Conservation (phyloP, 148 eudicot genomes). For the Drosera capensis region DNA sequence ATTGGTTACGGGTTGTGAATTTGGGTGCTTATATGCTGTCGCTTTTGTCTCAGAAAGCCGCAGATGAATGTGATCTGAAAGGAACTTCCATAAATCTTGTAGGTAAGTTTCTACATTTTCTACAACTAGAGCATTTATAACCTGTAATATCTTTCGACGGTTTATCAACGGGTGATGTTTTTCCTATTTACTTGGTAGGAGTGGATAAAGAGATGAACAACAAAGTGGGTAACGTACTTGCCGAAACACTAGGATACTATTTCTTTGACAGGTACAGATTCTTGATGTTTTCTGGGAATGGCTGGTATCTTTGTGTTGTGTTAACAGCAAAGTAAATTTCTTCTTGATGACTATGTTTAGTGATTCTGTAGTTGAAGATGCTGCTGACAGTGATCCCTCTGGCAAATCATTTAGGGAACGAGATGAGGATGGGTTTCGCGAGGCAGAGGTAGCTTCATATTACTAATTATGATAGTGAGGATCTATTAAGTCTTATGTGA, state of each 20-base stretch:
- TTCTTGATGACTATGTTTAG: slow-evolving; percentile 18
- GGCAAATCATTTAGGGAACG: slow-evolving; percentile 47
- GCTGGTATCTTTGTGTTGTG: neutral
- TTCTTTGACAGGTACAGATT: slow-evolving; percentile 67
- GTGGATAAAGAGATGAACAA: slow-evolving; percentile 45
- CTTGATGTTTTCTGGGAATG: neutral
- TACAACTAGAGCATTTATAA: slow-evolving; percentile 1
- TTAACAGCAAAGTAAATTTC: neutral
- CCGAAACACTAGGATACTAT: slow-evolving; percentile 62
- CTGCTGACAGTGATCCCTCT: slow-evolving; percentile 44
- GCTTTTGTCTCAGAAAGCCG: no score
- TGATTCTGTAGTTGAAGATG: slow-evolving; percentile 79
- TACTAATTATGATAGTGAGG: no score
- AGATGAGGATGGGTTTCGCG: slow-evolving; percentile 56
- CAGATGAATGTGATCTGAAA: slow-evolving; percentile 53
- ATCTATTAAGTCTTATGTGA: no score
- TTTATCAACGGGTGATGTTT: slow-evolving; percentile 2
- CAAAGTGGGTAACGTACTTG: slow-evolving; percentile 48
- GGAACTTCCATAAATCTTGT: slow-evolving; percentile 81
- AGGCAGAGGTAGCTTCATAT: slow-evolving; percentile 64
- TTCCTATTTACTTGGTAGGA: slow-evolving; percentile 25
- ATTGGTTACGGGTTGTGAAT: no score
- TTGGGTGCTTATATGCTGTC: no score
- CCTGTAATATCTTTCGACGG: neutral
- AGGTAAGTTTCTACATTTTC: slow-evolving; percentile 38